Evolutionary conservation across 371 early-diverging fungal genomes (phyloP).

Genomic region (Apophysomyces ossiformis): DNA sequence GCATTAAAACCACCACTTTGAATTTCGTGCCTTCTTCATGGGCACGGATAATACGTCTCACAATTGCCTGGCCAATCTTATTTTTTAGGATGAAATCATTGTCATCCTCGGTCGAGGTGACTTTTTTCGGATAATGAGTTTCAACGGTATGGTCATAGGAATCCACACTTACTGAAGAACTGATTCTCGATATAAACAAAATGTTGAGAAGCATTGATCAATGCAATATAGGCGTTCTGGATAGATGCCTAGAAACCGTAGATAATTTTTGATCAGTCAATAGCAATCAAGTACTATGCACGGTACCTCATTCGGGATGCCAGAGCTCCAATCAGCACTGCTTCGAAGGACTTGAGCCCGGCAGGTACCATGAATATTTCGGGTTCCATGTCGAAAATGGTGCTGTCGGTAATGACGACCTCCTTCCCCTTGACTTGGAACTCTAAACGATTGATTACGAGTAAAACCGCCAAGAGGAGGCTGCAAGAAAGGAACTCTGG

Average conservation of each 20-base stretch:
- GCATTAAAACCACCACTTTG: slow-evolving; percentile 87
- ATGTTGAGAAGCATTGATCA: slow-evolving; percentile 77
- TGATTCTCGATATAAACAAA: slow-evolving; percentile 97
- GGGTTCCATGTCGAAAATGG: slow-evolving; percentile 36
- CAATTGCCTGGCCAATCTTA: slow-evolving; percentile 77
- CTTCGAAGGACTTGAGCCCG: slow-evolving; percentile 75
- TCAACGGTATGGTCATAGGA: neutral
- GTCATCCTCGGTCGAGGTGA: slow-evolving; percentile 65
- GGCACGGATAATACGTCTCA: slow-evolving; percentile 80
- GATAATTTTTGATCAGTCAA: neutral
- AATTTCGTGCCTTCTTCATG: slow-evolving; percentile 68
- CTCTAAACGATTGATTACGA: slow-evolving; percentile 37
- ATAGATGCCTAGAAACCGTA: slow-evolving; percentile 68
- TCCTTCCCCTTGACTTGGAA: slow-evolving; percentile 22
- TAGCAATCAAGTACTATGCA: neutral
- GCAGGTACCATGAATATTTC: slow-evolving; percentile 52
- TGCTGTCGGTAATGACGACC: slow-evolving; percentile 24
- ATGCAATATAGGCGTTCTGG: slow-evolving; percentile 78
- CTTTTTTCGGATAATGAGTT: slow-evolving; percentile 30
- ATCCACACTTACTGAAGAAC: slow-evolving; percentile 80
- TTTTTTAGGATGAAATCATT: slow-evolving; percentile 65
- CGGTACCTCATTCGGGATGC: slow-evolving; percentile 56
- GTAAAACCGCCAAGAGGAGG: slow-evolving; percentile 53
- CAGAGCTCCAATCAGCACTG: slow-evolving; percentile 71
- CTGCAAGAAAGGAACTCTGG: slow-evolving; percentile 40